Conservation (phyloP, 1,284 basidiomycete genomes). For the Leccinum griseonigrum region DNA sequence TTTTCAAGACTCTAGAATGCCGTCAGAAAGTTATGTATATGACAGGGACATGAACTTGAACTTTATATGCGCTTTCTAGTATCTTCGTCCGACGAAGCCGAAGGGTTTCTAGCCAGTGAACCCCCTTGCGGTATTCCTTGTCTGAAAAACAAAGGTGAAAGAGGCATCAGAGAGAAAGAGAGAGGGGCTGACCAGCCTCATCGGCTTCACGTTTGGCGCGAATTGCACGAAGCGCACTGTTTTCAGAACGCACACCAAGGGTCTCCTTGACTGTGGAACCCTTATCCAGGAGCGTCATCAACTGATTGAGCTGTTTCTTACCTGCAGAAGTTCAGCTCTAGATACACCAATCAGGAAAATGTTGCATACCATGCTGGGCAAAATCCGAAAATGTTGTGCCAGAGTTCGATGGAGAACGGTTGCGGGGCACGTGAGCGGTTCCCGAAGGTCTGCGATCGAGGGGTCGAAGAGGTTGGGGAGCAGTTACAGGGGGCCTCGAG, state of each 20-base stretch:
- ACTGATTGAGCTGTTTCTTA: constrained; percentile 73
- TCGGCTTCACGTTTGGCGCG: constrained; percentile 88
- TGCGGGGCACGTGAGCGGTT: constrained; percentile 49
- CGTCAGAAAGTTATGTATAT: constrained; percentile 8
- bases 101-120: constrained; percentile 94
- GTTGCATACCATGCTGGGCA: constrained; percentile 64
- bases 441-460: constrained; percentile 72
- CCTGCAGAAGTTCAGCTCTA: constrained; percentile 39
- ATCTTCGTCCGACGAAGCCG: constrained; percentile 81
- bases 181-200: constrained; percentile 67
- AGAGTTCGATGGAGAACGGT: constrained; percentile 68
- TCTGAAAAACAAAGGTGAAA: constrained; percentile 47
- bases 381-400: constrained; percentile 71
- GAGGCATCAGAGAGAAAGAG: neutral
- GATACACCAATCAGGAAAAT: neutral
- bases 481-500: constrained; percentile 47
- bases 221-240: constrained; percentile 66
- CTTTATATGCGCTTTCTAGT: constrained; percentile 73
- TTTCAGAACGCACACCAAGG: constrained; percentile 55
- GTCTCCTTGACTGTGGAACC: constrained; percentile 58
- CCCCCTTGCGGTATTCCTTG: constrained; percentile 87
- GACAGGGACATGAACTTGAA: constrained; percentile 40
- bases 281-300: constrained; percentile 77
- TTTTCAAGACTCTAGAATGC: constrained; percentile 67
- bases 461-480: constrained; percentile 68